Percentiles rank a stretch among this genome's conserved stretches.
phyloP scores from a whole-genome alignment of 192 early-diverging fungal genomes.

The Backusella tarrabulga region DNA sequence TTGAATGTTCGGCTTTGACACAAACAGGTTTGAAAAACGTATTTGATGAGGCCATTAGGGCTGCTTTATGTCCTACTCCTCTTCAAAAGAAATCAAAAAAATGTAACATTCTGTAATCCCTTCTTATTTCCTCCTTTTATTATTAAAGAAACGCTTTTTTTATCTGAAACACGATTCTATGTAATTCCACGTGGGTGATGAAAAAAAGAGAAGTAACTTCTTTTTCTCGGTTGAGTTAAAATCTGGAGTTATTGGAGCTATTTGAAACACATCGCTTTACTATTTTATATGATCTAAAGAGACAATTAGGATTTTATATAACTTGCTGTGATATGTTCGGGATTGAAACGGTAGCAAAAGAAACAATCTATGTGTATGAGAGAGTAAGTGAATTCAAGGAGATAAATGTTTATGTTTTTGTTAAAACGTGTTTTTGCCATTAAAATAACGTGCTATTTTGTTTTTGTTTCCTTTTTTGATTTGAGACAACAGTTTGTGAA shows the following conservation, averaged over 20 bases:
- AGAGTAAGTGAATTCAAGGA: neutral
- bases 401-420: neutral
- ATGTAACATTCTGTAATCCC: conserved; percentile 63
- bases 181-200: neutral
- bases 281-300: neutral
- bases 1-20: conserved; percentile 90
- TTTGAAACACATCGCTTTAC: neutral
- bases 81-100: conserved; percentile 55
- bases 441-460: neutral
- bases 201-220: neutral
- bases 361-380: no score
- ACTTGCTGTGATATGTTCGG: neutral
- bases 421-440: neutral
- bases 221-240: neutral
- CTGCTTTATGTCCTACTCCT: conserved; percentile 66
- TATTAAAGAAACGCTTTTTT: neutral
- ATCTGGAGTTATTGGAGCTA: neutral
- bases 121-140: neutral
- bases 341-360: neutral
- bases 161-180: neutral
- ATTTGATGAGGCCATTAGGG: conserved; percentile 91
- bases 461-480: neutral
- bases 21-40: conserved; percentile 92
- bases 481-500: neutral
- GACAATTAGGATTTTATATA: neutral